Percentiles rank a stretch among this genome's conserved stretches.
Evolutionary conservation across 2,329 filamentous ascomycete species (phyloP).

Genomic region (Penicillium sp.): DNA sequence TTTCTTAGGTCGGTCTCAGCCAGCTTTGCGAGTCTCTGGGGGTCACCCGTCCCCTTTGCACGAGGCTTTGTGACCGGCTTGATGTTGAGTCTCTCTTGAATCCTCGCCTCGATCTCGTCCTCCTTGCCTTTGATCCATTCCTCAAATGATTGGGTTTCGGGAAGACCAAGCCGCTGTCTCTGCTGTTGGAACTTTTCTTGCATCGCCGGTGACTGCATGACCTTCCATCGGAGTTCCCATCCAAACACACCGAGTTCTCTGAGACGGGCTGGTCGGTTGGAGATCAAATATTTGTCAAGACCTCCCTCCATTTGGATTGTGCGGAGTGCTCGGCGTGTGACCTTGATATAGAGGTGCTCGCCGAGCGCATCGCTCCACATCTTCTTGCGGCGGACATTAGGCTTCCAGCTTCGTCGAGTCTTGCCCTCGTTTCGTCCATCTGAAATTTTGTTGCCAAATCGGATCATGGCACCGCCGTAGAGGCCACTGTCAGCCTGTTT

Average conservation of each 20-base stretch:
- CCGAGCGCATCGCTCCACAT: slow-evolving; percentile 42
- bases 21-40: slow-evolving; percentile 3
- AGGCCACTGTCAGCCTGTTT: slow-evolving; percentile 46
- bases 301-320: slow-evolving; percentile 78
- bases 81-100: slow-evolving; percentile 32
- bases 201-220: slow-evolving; percentile 72
- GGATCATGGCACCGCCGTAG: slow-evolving; percentile 43
- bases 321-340: slow-evolving; percentile 43
- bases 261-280: slow-evolving; percentile 68
- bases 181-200: slow-evolving; percentile 61
- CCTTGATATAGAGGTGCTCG: slow-evolving; percentile 42
- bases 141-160: slow-evolving; percentile 43
- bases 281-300: slow-evolving; percentile 84
- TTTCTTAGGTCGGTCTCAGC: too few species aligned
- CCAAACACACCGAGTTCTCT: slow-evolving; percentile 83
- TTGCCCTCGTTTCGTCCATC: slow-evolving; percentile 46
- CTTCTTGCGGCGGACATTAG: slow-evolving; percentile 46
- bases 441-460: slow-evolving; percentile 49
- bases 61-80: slow-evolving; percentile 32
- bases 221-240: slow-evolving; percentile 81
- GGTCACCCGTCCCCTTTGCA: slow-evolving; percentile 21
- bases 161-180: slow-evolving; percentile 60
- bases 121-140: slow-evolving; percentile 43
- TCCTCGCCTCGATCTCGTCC: slow-evolving; percentile 36
- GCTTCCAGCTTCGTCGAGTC: slow-evolving; percentile 46